Percentiles rank a stretch among this genome's conserved stretches.
phyloP scores from a whole-genome alignment of 176 grass and related monocot genomes.

The Lolium multiflorum region DNA sequence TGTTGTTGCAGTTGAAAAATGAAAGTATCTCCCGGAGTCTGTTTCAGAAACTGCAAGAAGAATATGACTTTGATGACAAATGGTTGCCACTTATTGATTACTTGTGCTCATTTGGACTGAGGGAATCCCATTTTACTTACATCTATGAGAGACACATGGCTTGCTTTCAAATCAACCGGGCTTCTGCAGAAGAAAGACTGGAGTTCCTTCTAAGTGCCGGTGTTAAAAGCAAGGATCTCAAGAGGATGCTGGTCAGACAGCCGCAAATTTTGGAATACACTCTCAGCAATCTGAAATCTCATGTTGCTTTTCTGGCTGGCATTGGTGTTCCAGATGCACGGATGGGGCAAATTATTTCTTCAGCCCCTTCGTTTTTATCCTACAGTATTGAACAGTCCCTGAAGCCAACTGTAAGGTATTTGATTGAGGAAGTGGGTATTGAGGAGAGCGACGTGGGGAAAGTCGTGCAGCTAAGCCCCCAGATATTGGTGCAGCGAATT shows the following conservation, averaged over 20 bases:
- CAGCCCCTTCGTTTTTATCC: conserved; percentile 87
- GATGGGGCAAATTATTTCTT: conserved; percentile 78
- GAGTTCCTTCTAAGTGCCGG: conserved; percentile 75
- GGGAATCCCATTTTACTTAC: conserved; percentile 83
- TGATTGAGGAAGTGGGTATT: conserved; percentile 92
- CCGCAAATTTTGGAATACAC: conserved; percentile 94
- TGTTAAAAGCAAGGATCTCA: conserved; percentile 91
- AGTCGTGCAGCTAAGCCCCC: conserved; percentile 94
- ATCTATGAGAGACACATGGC: conserved; percentile 90
- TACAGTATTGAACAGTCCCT: conserved; percentile 91
- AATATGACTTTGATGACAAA: conserved; percentile 80
- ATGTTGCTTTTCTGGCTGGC: conserved; percentile 81
- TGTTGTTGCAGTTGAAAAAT: conserved; percentile 74
- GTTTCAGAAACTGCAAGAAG: conserved; percentile 86
- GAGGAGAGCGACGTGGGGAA: conserved; percentile 82
- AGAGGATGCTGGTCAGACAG: conserved; percentile 84
- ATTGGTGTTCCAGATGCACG: conserved; percentile 67
- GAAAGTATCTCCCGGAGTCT: conserved; percentile 62
- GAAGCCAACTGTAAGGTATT: conserved; percentile 81
- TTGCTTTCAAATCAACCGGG: conserved; percentile 77
- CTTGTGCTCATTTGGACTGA: conserved; percentile 85
- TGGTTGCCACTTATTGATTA: conserved; percentile 94
- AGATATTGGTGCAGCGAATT: conserved; percentile 91
- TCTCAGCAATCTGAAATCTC: conserved; percentile 82
- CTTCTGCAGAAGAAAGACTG: conserved; percentile 84